Evolutionary conservation across 306 rosid genomes (phyloP).

Genomic region (Astragalus membranaceus): DNA sequence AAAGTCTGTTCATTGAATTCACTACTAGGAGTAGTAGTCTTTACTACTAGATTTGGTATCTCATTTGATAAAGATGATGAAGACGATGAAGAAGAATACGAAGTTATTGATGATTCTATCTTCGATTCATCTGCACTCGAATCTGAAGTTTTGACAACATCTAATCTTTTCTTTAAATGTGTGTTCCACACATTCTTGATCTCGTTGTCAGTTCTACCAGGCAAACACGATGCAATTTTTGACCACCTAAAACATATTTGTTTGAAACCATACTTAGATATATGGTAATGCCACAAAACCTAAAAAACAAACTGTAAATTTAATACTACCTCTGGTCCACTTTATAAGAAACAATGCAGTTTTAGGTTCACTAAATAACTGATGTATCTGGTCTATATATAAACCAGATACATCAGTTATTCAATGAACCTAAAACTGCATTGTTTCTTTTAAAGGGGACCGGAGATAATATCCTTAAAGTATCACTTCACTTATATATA

Average conservation of each 20-base stretch:
- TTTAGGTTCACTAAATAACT: too few relatives aligned
- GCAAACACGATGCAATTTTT: slow-evolving; percentile 69
- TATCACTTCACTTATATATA: too few relatives aligned
- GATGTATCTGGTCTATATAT: too few relatives aligned
- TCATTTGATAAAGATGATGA: slow-evolving; percentile 30
- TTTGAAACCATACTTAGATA: neutral
- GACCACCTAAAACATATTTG: slow-evolving; percentile 64
- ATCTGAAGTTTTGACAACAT: neutral
- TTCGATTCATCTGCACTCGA: slow-evolving; percentile 37
- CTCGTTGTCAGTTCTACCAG: slow-evolving; percentile 92
- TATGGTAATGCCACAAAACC: neutral
- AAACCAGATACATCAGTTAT: too few relatives aligned
- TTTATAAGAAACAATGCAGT: too few relatives aligned
- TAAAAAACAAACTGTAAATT: neutral
- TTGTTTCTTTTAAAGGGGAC: too few relatives aligned
- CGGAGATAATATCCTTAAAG: too few relatives aligned
- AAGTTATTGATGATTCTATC: slow-evolving; percentile 43
- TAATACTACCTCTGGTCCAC: too few relatives aligned
- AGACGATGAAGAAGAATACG: slow-evolving; percentile 55
- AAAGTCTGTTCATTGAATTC: slow-evolving; percentile 15
- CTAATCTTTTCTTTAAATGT: slow-evolving; percentile 64
- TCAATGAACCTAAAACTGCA: too few relatives aligned
- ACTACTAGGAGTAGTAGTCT: neutral
- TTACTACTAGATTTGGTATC: neutral
- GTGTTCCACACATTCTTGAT: slow-evolving; percentile 98